Evolutionary conservation across 371 early-diverging fungal genomes (phyloP), one percentile per base, ranked within the genome.

Genomic region (Cokeromyces recurvatus): DNA sequence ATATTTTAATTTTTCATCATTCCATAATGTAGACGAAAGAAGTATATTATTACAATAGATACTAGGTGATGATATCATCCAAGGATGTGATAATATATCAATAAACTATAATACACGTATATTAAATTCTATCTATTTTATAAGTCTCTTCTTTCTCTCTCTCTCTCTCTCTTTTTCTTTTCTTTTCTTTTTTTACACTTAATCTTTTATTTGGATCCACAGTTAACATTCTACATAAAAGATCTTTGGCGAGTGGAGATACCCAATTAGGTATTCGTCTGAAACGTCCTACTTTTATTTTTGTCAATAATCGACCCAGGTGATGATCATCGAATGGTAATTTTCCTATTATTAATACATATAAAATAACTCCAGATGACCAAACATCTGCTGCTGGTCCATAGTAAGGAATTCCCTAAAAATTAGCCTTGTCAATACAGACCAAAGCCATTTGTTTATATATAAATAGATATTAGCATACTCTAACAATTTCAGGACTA

Each of bases 401-500:
- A 44, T 66, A 68, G 51, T 91, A 88, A 8, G 74, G 71, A 14
- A 77, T 76, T 11, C 87, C 86, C 79, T 73, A 51, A 85, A 73
- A 62, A 88, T 90, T 49, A 92, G 59, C 75, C 66, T 60, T 85
- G 82, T 35, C 90, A 90, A 20, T 85, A 32, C n/a, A n/a, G n/a
- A n/a, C n/a, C n/a, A n/a, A n/a, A n/a, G n/a, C n/a, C n/a, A n/a
- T n/a, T n/a, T n/a, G n/a, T n/a, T n/a, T n/a, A n/a, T n/a, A n/a
- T n/a, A n/a, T n/a, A n/a, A n/a, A n/a, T n/a, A n/a, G n/a, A n/a
- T n/a, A n/a, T n/a, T 39, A 14, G 25, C 45, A 49, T 62, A 64
- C 82, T 31, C 71, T 76, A 39, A 93, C 85, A 40, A 95, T 85
- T 67, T 95, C 96, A 7, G 96, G 96, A 49, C 87, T 84, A 16